Percentiles rank a stretch among this genome's conserved stretches.
Evolutionary conservation across 805 yeast genomes (phyloP).

Genomic region (Saccharomycopsis capsularis): DNA sequence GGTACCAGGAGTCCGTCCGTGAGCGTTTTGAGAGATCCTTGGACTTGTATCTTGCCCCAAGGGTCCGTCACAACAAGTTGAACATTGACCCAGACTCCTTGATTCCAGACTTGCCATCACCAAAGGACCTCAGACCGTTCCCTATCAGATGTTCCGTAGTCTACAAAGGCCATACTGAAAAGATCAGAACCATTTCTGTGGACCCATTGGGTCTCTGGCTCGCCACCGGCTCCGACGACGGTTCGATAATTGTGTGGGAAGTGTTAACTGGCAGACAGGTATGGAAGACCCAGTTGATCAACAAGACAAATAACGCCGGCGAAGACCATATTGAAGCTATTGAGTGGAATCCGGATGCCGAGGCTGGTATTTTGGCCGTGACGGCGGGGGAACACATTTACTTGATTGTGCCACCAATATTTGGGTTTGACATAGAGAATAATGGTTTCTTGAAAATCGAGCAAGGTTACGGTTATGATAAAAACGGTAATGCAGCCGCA

Average conservation of each 20-base stretch:
- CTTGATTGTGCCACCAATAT: constrained; percentile 82
- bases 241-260: constrained; percentile 95
- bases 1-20: constrained; percentile 75
- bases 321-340: constrained; percentile 77
- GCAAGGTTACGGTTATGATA: constrained; percentile 81
- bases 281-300: constrained; percentile 49
- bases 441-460: constrained; percentile 72
- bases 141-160: constrained; percentile 84
- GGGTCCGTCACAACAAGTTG: constrained; percentile 84
- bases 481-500: constrained; percentile 6
- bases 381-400: constrained; percentile 76
- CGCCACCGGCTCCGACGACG: constrained; percentile 98
- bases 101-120: constrained; percentile 94
- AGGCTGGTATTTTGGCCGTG: constrained; percentile 74
- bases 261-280: constrained; percentile 91
- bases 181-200: constrained; percentile 72
- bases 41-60: constrained; percentile 92
- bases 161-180: constrained; percentile 77
- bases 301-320: constrained; percentile 42
- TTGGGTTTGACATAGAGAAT: constrained; percentile 83
- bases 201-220: constrained; percentile 91
- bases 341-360: constrained; percentile 83
- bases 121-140: constrained; percentile 93
- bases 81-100: constrained; percentile 94
- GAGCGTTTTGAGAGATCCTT: constrained; percentile 92